Conservation (phyloP, 805 yeast species). For the Ogataea ganodermae region DNA sequence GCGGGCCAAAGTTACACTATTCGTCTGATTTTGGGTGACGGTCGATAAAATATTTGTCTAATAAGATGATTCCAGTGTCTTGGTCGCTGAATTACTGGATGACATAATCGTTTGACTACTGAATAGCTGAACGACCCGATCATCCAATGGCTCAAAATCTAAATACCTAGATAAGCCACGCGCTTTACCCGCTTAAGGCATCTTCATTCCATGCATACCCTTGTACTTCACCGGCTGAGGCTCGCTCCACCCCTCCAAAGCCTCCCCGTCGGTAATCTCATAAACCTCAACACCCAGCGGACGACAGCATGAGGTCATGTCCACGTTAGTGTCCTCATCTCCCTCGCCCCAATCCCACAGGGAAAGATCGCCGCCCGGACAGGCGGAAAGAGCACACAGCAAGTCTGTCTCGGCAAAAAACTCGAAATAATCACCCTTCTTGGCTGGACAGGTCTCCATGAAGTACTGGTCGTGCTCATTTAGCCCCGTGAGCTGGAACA, state of each 20-base stretch:
- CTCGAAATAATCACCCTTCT: slow-evolving; percentile 60
- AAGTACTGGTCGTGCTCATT: slow-evolving; percentile 66
- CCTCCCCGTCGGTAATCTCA: slow-evolving; percentile 46
- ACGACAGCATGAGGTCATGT: slow-evolving; percentile 63
- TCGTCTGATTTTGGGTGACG: no score
- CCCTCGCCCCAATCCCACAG: slow-evolving; percentile 74
- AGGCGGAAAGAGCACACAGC: slow-evolving; percentile 63
- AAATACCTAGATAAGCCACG: not conserved
- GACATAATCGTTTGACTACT: no score
- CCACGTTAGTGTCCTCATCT: slow-evolving; percentile 44
- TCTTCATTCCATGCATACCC: slow-evolving; percentile 55
- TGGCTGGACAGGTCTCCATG: slow-evolving; percentile 71
- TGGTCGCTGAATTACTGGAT: no score
- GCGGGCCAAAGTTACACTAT: no score
- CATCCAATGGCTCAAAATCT: not conserved
- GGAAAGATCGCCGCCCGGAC: slow-evolving; percentile 71
- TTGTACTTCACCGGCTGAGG: slow-evolving; percentile 54
- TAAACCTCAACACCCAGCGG: slow-evolving; percentile 66
- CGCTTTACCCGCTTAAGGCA: slow-evolving; percentile 25
- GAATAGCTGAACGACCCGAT: no score
- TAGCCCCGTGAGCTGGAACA: slow-evolving; percentile 68
- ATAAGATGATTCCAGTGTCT: no score
- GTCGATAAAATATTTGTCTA: no score
- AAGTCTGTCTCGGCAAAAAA: slow-evolving; percentile 67
- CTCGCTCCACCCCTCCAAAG: slow-evolving; percentile 51